A percentile compares a stretch with the other conserved stretches of the same genome.
phyloP scores from a whole-genome alignment of 2,329 filamentous ascomycete genomes.

The Colletotrichum viniferum region DNA sequence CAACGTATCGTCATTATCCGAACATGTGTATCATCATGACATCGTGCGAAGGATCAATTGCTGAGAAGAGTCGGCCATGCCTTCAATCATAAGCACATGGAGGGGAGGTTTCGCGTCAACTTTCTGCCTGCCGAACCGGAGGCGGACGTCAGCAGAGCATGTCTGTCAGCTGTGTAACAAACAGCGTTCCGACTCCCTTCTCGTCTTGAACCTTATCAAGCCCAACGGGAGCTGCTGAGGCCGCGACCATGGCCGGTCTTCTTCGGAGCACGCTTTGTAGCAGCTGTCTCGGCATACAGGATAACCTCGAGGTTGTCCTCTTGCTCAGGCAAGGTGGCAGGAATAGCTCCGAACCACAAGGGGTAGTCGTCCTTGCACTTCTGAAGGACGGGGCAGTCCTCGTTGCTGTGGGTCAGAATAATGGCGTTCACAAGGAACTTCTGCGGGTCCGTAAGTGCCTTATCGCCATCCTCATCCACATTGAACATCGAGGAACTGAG shows the following conservation, averaged over 20 bases:
- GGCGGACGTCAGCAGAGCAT: background rate
- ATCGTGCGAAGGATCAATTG: background rate
- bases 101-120: background rate
- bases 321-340: background rate
- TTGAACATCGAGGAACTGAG: background rate
- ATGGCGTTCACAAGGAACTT: slow-evolving; percentile 11
- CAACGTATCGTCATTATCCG: background rate
- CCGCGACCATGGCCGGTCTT: background rate
- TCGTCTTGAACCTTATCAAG: background rate
- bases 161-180: background rate
- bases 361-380: background rate
- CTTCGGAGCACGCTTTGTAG: background rate
- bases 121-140: background rate
- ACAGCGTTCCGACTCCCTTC: background rate
- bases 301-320: background rate
- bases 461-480: background rate
- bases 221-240: slow-evolving; percentile 3
- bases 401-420: background rate
- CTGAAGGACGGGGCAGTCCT: slow-evolving; percentile 5
- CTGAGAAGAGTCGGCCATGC: background rate
- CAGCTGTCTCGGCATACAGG: background rate
- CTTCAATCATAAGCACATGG: background rate
- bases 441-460: background rate
- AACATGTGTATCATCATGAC: background rate
- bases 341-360: slow-evolving; percentile 2